Conservation (phyloP, 2,329 filamentous ascomycete species). For the Didymosphaeria variabile region DNA sequence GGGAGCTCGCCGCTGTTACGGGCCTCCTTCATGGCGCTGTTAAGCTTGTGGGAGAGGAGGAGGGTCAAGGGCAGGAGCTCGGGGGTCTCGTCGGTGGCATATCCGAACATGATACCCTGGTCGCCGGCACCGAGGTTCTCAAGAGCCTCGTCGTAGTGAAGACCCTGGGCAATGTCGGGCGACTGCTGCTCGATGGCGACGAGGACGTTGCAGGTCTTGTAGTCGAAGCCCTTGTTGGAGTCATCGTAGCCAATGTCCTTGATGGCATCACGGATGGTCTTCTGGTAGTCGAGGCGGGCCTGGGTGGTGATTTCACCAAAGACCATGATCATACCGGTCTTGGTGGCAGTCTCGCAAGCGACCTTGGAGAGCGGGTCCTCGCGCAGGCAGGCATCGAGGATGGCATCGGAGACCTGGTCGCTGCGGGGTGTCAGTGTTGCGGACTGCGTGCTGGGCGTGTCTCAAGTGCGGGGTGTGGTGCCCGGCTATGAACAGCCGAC, state of each 20-base stretch:
- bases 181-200: constrained; percentile 99
- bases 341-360: constrained; percentile 98
- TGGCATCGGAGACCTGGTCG: constrained; percentile 97
- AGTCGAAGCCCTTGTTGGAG: constrained; percentile 98
- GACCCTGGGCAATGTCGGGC: constrained; percentile 97
- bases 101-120: constrained; percentile 99
- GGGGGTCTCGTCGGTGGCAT: constrained; percentile 98
- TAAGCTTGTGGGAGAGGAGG: constrained; percentile 95
- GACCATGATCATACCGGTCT: constrained; percentile 98
- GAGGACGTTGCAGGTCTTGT: constrained; percentile 99
- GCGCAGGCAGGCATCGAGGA: constrained; percentile 95
- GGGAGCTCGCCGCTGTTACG: constrained; percentile 86
- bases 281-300: constrained; percentile 96
- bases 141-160: constrained; percentile 96
- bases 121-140: constrained; percentile 99
- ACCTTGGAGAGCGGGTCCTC: constrained; percentile 98
- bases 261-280: constrained; percentile 91
- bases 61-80: constrained; percentile 96
- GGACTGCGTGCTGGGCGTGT: neutral
- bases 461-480: constrained; percentile 8
- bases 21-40: constrained; percentile 90
- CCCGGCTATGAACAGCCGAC: neutral
- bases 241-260: constrained; percentile 99
- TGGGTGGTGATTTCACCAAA: constrained; percentile 91
- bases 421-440: constrained; percentile 44